These are phyloP conservation scores for Diplodia seriata DNA, from an alignment of 2,329 filamentous ascomycete genomes.

Conservation along the genomic window DNA sequence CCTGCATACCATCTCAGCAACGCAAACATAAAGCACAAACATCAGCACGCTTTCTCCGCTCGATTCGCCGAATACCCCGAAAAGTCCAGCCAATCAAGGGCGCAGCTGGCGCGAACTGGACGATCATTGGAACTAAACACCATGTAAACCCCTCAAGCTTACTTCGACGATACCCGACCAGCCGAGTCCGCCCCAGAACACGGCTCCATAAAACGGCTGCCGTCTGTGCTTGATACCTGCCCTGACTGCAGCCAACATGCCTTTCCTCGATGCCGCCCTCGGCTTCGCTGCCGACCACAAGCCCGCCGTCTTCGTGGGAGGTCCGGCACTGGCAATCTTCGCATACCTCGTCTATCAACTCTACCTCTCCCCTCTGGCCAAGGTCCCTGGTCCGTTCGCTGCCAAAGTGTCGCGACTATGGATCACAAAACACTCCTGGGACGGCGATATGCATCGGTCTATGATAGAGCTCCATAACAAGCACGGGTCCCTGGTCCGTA, in stretches of 20 bases:
- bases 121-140: conserved; percentile 14
- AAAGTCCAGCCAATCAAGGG: conserved; percentile 11
- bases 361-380: conserved; percentile 37
- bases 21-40: too few relatives aligned
- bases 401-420: conserved; percentile 41
- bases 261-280: conserved; percentile 14
- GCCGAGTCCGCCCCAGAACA: not conserved
- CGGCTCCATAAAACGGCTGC: conserved; percentile 24
- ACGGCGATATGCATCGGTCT: conserved; percentile 41
- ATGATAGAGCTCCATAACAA: conserved; percentile 42
- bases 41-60: too few relatives aligned
- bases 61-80: conserved; percentile 16
- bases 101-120: not conserved
- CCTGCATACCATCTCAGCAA: too few relatives aligned
- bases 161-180: not conserved
- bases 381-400: conserved; percentile 42
- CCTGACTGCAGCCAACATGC: conserved; percentile 9
- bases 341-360: conserved; percentile 35
- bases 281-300: conserved; percentile 11
- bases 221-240: not conserved
- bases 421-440: conserved; percentile 43
- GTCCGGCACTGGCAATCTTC: conserved; percentile 2
- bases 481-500: conserved; percentile 41
- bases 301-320: not conserved
- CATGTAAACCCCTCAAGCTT: conserved; percentile 13